A percentile compares a stretch with the other conserved stretches of the same genome.
Conservation (phyloP, 2,329 filamentous ascomycete species). For the Pseudopithomyces chartarum region DNA sequence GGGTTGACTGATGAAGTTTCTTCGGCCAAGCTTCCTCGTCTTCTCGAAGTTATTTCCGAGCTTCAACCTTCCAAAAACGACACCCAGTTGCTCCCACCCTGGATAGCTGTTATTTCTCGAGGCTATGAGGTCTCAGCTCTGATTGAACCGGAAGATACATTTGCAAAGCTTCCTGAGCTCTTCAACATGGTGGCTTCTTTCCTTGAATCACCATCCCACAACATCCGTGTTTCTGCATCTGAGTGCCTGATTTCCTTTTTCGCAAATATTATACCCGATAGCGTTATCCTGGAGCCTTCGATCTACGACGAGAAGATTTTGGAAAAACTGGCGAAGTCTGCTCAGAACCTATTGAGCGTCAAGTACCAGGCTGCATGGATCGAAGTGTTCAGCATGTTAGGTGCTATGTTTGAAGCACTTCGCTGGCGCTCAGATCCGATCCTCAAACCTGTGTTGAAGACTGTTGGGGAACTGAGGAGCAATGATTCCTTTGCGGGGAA, state of each 20-base stretch:
- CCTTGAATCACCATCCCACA: constrained; percentile 84
- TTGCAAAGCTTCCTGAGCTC: constrained; percentile 83
- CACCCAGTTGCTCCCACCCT: constrained; percentile 90
- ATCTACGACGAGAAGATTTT: constrained; percentile 90
- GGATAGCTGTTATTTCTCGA: constrained; percentile 93
- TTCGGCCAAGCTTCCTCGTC: constrained; percentile 83
- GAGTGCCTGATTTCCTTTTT: constrained; percentile 94
- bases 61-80: constrained; percentile 91
- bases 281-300: constrained; percentile 84
- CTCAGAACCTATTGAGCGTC: constrained; percentile 77
- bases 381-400: constrained; percentile 89
- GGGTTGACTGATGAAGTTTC: constrained; percentile 87
- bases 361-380: constrained; percentile 95
- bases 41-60: constrained; percentile 91
- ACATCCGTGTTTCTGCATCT: constrained; percentile 91
- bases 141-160: constrained; percentile 86
- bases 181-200: constrained; percentile 82
- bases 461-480: constrained; percentile 82
- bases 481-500: constrained; percentile 91
- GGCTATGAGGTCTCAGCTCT: constrained; percentile 94
- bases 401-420: constrained; percentile 83
- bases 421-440: constrained; percentile 84
- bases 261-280: constrained; percentile 83
- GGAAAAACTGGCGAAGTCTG: constrained; percentile 76
- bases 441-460: constrained; percentile 74